Base-by-base conservation (phyloP, 305 asterid species). In the Andrographis paniculata region DNA sequence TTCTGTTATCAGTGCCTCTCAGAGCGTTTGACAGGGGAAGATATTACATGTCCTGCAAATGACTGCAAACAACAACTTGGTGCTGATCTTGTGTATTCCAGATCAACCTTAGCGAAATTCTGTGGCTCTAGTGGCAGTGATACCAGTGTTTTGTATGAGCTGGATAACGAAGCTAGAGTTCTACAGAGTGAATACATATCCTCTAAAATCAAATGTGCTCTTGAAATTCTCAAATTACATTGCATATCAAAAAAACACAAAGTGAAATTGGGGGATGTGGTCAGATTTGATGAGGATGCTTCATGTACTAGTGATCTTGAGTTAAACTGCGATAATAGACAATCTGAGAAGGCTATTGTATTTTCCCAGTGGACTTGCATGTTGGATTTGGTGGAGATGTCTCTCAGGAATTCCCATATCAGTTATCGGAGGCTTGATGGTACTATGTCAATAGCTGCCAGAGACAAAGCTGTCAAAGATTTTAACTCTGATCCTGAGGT, bases 331-430 rank as follows among this genome's bases (percentile, higher is more conserved):
- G 76, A 74, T 42, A 40, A 43, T 52, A 52, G 62, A 45, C 76
- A 55, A 60, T 79, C 77, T 18, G 75, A 74, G 62, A 91, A 91
- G 70, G 87, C 96, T 64, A 84, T 91, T 63, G 77, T 91, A 28
- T 91, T 91, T 67, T 87, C 99, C 58, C 99, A 91, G 57, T 91
- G 99, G 99, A 91, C 99, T 53, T 59, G 91, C 69, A 91, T 91
- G 99, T 70, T 91, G 72, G 84, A 91, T 73, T 63, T 91, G 56
- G 63, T 91, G 70, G 94, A 87, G 75, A 64, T 36, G 60, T 78
- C 99, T 35, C 65, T 91, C 53, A 73, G 69, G 65, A 66, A 73
- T 28, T 61, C 75, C 35, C 49, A 52, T 23, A 58, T 87, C 63
- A 60, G 35, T 45, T 87, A 83, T 42, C 78, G 87, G 53, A 79